Evolutionary conservation across 805 yeast genomes (phyloP).

Genomic region (Sungouiozyma ichnusensis): DNA sequence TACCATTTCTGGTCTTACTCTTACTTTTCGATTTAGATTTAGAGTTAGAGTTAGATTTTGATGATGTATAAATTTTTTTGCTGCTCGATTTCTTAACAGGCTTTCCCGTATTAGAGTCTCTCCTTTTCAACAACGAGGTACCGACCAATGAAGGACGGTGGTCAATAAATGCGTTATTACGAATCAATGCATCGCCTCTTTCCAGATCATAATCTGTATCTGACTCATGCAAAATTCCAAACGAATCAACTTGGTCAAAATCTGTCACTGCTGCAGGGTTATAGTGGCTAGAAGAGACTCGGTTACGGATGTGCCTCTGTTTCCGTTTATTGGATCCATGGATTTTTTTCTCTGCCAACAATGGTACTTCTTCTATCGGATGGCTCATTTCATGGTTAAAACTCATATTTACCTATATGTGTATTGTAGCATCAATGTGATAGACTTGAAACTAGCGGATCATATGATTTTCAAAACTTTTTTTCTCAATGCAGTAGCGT

Average conservation of each 20-base stretch:
- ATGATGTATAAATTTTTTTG: background rate
- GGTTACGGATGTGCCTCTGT: background rate
- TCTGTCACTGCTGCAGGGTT: slow-evolving; percentile 12
- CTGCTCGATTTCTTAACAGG: background rate
- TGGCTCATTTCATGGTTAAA: background rate
- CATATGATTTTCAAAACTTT: too few species aligned
- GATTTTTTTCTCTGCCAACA: background rate
- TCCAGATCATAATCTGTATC: slow-evolving; percentile 10
- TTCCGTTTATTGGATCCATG: background rate
- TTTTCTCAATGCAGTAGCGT: too few species aligned
- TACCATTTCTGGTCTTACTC: background rate
- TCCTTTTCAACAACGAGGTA: background rate
- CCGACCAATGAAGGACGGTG: slow-evolving; percentile 17
- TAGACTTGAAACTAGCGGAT: too few species aligned
- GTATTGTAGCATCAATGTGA: too few species aligned
- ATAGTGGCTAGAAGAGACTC: slow-evolving; percentile 2
- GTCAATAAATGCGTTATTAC: slow-evolving; percentile 16
- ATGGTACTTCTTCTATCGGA: background rate
- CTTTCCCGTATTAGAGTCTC: slow-evolving; percentile 1
- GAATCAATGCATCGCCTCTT: slow-evolving; percentile 5
- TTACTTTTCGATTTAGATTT: background rate
- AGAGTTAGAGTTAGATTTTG: background rate
- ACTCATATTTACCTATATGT: background rate
- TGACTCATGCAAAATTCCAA: slow-evolving; percentile 27
- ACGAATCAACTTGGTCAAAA: slow-evolving; percentile 26